Percentiles rank a stretch among this genome's conserved stretches.
These are phyloP conservation scores for Pseudogymnoascus sp. DNA, from an alignment of 2,329 filamentous ascomycete genomes.

Conservation along the genomic window DNA sequence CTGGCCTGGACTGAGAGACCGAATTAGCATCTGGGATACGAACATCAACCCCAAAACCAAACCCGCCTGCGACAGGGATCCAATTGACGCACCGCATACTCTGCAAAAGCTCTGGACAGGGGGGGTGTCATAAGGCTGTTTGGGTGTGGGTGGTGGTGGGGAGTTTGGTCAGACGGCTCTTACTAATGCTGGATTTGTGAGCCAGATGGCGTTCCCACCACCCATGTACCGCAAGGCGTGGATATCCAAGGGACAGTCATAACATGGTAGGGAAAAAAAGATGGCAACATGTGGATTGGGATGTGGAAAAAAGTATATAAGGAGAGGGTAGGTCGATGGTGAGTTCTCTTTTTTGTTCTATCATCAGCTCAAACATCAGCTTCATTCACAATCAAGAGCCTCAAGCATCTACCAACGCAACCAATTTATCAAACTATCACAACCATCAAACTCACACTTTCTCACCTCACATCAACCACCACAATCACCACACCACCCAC, in stretches of 20 bases:
- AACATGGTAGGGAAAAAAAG: not conserved
- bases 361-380: constrained; percentile 4
- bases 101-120: constrained; percentile 5
- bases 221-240: constrained; percentile 7
- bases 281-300: not conserved
- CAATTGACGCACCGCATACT: not conserved
- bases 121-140: constrained; percentile 7
- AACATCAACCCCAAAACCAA: not conserved
- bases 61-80: not conserved
- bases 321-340: not conserved
- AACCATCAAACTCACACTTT: not conserved
- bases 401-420: not conserved
- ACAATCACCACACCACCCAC: not conserved
- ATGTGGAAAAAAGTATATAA: constrained; percentile 1
- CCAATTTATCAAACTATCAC: not conserved
- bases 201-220: not conserved
- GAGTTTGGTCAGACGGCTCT: not conserved
- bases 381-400: not conserved
- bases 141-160: not conserved
- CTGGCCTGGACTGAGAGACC: not conserved
- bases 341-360: not conserved
- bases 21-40: not conserved
- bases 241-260: constrained; percentile 5
- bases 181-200: constrained; percentile 3
- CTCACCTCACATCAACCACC: not conserved